A percentile compares a stretch with the other conserved stretches of the same genome.
Evolutionary conservation across 164 flowering plant species (phyloP).

Genomic region (Brasenia schreberi): DNA sequence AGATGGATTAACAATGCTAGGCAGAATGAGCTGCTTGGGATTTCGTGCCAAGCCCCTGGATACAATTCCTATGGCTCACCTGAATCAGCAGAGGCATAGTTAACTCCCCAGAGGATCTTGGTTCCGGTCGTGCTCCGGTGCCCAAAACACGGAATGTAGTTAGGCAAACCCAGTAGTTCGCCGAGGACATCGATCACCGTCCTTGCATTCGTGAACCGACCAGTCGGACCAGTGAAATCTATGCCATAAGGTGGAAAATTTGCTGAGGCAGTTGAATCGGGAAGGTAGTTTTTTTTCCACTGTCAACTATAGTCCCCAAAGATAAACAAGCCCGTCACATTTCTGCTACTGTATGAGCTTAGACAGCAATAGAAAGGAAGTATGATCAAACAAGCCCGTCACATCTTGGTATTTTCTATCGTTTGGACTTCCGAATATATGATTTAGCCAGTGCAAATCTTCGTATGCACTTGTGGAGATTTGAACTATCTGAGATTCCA

Average conservation of each 20-base stretch:
- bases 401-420: no score
- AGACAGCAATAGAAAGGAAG: no score
- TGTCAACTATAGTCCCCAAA: background rate
- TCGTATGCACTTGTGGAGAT: no score
- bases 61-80: no score
- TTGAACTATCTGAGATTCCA: no score
- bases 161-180: background rate
- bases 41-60: no score
- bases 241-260: background rate
- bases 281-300: background rate
- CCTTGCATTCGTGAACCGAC: conserved; percentile 52
- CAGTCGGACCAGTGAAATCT: conserved; percentile 29
- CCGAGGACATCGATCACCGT: conserved; percentile 39
- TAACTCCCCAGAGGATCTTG: background rate
- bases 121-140: background rate
- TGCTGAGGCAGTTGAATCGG: background rate
- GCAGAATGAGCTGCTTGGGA: no score
- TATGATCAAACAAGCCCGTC: no score
- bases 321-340: background rate
- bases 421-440: no score
- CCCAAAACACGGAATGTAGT: background rate
- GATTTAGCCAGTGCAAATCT: no score
- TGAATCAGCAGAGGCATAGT: conserved; percentile 6
- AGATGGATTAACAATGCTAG: no score
- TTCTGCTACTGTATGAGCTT: no score